Evolutionary conservation across 2,329 filamentous ascomycete species (phyloP).

Genomic region (Fusarium miscanthi): DNA sequence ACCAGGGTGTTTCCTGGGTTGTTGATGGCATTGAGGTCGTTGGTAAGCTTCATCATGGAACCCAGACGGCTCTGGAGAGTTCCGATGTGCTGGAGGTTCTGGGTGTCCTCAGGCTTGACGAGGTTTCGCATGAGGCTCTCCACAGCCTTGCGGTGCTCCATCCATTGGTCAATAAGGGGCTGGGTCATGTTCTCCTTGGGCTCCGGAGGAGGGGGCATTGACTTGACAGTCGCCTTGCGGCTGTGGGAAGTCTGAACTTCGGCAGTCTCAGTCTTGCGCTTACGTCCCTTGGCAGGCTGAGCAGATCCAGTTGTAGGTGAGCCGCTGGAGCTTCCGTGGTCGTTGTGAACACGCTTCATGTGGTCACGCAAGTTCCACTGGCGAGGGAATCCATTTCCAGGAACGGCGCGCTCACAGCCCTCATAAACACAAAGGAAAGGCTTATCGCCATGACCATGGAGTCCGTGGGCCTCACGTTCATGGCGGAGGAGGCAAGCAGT

Average conservation of each 20-base stretch:
- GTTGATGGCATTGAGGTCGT: constrained; percentile 42
- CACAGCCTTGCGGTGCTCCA: constrained; percentile 72
- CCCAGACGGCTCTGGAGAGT: constrained; percentile 62
- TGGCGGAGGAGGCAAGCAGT: constrained; percentile 95
- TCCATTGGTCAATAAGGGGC: constrained; percentile 65
- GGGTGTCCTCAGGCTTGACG: constrained; percentile 61
- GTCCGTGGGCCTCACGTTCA: constrained; percentile 93
- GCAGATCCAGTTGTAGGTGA: constrained; percentile 53
- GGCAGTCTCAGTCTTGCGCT: constrained; percentile 66
- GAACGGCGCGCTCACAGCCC: constrained; percentile 84
- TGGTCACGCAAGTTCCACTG: constrained; percentile 97
- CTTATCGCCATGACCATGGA: constrained; percentile 94
- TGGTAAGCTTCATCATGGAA: constrained; percentile 63
- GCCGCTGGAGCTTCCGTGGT: constrained; percentile 58
- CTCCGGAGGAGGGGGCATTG: constrained; percentile 48
- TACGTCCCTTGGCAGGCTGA: constrained; percentile 61
- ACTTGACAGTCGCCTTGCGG: constrained; percentile 63
- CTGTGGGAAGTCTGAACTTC: constrained; percentile 54
- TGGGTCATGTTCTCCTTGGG: constrained; percentile 49
- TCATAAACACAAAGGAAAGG: constrained; percentile 90
- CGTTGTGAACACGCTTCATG: constrained; percentile 93
- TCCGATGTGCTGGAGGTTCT: constrained; percentile 65
- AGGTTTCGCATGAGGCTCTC: constrained; percentile 67
- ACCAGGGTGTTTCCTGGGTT: constrained; percentile 43
- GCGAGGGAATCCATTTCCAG: constrained; percentile 90